Evolutionary conservation across 108 stramenopile genomes (phyloP).

Genomic region (Nitzschia putrida): DNA sequence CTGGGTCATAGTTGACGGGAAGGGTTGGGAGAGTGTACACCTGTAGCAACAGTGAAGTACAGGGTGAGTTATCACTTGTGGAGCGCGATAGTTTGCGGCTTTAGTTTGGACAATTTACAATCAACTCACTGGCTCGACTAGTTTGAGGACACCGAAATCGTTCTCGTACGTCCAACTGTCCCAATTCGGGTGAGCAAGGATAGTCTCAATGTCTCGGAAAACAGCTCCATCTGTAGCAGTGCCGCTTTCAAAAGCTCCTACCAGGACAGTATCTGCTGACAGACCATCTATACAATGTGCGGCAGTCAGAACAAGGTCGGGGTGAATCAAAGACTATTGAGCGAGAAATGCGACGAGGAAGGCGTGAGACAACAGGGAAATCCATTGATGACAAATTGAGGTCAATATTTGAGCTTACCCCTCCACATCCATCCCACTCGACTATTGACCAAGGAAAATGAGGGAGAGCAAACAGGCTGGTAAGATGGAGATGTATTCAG

Average conservation of each 20-base stretch:
- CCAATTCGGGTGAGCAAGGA: conserved; percentile 17
- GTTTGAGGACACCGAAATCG: conserved; percentile 35
- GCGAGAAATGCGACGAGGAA: too few species aligned
- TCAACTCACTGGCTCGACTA: conserved; percentile 10
- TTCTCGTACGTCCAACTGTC: conserved; percentile 6
- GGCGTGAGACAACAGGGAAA: too few species aligned
- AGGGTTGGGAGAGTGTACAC: too few species aligned
- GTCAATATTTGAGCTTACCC: neutral
- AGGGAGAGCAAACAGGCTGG: too few species aligned
- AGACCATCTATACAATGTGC: conserved; percentile 5
- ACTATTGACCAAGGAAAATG: neutral
- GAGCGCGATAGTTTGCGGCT: too few species aligned
- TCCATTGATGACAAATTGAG: too few species aligned
- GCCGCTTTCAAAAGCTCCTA: neutral
- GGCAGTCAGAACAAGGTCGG: conserved; percentile 18
- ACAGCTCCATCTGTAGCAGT: neutral
- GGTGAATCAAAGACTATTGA: conserved; percentile 15
- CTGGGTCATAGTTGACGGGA: neutral
- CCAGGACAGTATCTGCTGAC: neutral
- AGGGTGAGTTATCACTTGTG: too few species aligned
- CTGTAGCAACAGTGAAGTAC: too few species aligned
- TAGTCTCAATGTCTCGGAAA: neutral
- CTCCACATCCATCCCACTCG: conserved; percentile 29
- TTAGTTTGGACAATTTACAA: neutral
- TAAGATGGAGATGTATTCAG: too few species aligned